Evolutionary conservation across 441 rosid species (phyloP).

Genomic region (Croton setiger): DNA sequence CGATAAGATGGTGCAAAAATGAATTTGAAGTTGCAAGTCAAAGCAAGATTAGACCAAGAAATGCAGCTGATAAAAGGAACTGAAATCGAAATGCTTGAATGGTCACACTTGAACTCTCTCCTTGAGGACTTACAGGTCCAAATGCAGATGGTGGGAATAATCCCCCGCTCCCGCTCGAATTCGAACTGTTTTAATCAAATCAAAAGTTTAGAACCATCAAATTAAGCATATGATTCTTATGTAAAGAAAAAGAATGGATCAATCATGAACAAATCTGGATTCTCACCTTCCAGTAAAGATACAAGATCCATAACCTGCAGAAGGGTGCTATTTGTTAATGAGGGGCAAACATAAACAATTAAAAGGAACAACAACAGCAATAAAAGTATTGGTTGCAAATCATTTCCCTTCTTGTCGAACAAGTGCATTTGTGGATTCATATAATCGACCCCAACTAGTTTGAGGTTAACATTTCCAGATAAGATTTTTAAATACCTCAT

Average conservation of each 20-base stretch:
- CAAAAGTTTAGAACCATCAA: constrained; percentile 8
- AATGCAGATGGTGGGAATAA: constrained; percentile 46
- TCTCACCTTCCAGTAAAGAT: constrained; percentile 65
- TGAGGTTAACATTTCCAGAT: not conserved
- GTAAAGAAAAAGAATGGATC: not conserved
- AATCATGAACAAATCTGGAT: constrained; percentile 2
- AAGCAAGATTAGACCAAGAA: constrained; percentile 31
- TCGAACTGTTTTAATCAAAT: constrained; percentile 39
- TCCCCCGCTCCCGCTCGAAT: constrained; percentile 41
- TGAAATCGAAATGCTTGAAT: constrained; percentile 28
- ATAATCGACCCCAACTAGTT: no score
- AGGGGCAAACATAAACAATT: not conserved
- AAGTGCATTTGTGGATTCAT: no score
- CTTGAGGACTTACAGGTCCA: constrained; percentile 62
- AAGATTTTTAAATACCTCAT: not conserved
- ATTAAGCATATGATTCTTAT: not conserved
- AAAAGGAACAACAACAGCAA: not conserved
- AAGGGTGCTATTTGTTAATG: constrained; percentile 2
- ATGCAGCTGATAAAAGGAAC: constrained; percentile 28
- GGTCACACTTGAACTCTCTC: constrained; percentile 39
- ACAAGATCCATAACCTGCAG: constrained; percentile 65
- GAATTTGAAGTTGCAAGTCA: constrained; percentile 5
- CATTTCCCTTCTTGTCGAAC: not conserved
- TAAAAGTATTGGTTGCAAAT: not conserved
- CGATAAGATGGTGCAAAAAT: constrained; percentile 1